phyloP scores from a whole-genome alignment of 2,329 filamentous ascomycete species.

The Beauveria sp. region DNA sequence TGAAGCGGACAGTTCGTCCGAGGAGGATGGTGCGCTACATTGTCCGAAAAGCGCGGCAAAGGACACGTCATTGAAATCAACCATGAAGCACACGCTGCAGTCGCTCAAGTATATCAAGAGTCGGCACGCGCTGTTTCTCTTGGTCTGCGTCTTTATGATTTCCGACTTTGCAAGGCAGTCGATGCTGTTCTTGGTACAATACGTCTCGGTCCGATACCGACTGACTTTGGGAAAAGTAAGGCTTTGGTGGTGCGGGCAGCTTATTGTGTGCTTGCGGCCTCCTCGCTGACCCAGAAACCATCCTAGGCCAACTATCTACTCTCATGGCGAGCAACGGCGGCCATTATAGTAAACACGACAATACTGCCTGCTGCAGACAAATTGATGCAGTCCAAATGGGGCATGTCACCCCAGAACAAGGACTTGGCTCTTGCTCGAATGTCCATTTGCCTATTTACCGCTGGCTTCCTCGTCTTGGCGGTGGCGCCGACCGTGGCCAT shows the following conservation, averaged over 20 bases:
- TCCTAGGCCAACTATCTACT: constrained; percentile 3
- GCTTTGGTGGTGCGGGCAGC: background rate
- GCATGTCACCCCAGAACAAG: background rate
- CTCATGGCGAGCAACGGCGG: constrained; percentile 1
- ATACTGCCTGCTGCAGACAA: background rate
- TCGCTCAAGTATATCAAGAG: background rate
- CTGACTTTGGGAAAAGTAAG: background rate
- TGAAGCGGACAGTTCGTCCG: too few species aligned
- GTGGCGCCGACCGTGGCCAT: background rate
- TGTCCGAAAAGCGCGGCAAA: background rate
- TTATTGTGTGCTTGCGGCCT: background rate
- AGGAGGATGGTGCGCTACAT: background rate
- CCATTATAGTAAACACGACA: background rate
- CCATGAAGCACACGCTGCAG: background rate
- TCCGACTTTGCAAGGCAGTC: constrained; percentile 8
- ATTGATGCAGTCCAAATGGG: background rate
- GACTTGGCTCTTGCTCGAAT: background rate
- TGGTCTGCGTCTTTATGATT: constrained; percentile 1
- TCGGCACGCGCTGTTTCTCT: background rate
- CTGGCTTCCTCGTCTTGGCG: background rate
- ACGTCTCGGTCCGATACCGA: background rate
- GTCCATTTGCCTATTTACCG: background rate
- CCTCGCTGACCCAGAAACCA: background rate
- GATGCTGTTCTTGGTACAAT: constrained; percentile 7
- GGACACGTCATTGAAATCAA: background rate